phyloP scores from a whole-genome alignment of 768 basidiomycete species.

The Pleurotus cornucopiae region DNA sequence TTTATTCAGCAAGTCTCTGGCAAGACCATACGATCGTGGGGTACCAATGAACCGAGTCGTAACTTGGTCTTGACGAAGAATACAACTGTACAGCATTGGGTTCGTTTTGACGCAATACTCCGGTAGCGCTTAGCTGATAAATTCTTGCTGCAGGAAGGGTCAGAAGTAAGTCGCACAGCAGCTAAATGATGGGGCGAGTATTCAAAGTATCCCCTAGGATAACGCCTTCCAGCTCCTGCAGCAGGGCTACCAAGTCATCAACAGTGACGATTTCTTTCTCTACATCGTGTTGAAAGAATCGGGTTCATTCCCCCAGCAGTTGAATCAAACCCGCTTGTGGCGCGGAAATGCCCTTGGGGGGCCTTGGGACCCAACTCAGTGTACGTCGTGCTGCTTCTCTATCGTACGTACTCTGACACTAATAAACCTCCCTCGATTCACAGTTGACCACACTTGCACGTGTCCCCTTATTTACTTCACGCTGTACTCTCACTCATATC shows the following conservation, averaged over 20 bases:
- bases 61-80: background rate
- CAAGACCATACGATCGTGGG: constrained; percentile 39
- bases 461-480: background rate
- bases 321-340: constrained; percentile 26
- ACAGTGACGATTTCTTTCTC: constrained; percentile 29
- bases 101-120: background rate
- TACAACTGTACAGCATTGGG: constrained; percentile 4
- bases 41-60: constrained; percentile 26
- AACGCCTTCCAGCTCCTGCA: constrained; percentile 28
- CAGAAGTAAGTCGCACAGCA: background rate
- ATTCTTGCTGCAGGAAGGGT: background rate
- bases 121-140: constrained; percentile 5
- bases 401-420: background rate
- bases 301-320: constrained; percentile 27
- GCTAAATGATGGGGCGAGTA: background rate
- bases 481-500: constrained; percentile 16
- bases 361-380: constrained; percentile 30
- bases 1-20: constrained; percentile 26
- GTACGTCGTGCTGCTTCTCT: background rate
- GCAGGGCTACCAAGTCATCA: constrained; percentile 31
- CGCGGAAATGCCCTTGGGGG: constrained; percentile 21
- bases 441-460: background rate
- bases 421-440: background rate
- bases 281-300: constrained; percentile 32
- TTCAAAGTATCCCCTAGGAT: constrained; percentile 16